Base-by-base conservation (phyloP, 306 rosid species). In the Leucaena leucocephala region DNA sequence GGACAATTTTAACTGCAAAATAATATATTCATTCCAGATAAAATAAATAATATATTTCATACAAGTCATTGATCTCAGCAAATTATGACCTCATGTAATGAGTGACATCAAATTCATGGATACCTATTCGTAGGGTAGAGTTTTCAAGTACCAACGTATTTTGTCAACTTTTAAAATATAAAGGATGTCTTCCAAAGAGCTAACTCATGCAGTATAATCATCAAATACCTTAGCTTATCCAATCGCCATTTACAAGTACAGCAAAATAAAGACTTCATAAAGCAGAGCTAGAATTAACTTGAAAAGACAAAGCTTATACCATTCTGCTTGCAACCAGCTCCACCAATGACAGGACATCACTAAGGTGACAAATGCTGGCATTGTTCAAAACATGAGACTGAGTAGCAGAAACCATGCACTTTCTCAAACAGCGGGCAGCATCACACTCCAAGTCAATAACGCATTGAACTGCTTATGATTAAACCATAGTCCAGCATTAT, bases 271-370 rank as follows among this genome's bases (percentile, higher is more conserved):
- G 36, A 55, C 78, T 49, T 61, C 21, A 59, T n/a, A 68, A 65
- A 45, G 34, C 49, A 82, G 1, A 39, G n/a, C 40, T 59, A 65
- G 66, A 22, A 75, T 44, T 43, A 79, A 79, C 67, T 59, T 63
- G 71, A 79, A 80, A 74, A 76, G 77, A 80, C 50, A 74, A 71
- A 85, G 79, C 34, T 14, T 77, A 75, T 91, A 94, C 98, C 97
- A 71, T 82, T 82, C 80, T 82, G 86, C 77, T 77, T 59, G 95
- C 92, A 54, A 91, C 85, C 62, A 94, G 84, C 91, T 94, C 98
- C 88, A 94, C 82, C 86, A 94, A 82, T 9, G 98, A 87, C n/a
- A 91, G 71, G 64, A 86, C 84, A 82, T 92, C 90, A 22, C 76
- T 78, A 73, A 92, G 82, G 72, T 75, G 76, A 22, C 88, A 86